phyloP scores from a whole-genome alignment of 495 filamentous ascomycete genomes.

The Rostrohypoxylon terebratum region DNA sequence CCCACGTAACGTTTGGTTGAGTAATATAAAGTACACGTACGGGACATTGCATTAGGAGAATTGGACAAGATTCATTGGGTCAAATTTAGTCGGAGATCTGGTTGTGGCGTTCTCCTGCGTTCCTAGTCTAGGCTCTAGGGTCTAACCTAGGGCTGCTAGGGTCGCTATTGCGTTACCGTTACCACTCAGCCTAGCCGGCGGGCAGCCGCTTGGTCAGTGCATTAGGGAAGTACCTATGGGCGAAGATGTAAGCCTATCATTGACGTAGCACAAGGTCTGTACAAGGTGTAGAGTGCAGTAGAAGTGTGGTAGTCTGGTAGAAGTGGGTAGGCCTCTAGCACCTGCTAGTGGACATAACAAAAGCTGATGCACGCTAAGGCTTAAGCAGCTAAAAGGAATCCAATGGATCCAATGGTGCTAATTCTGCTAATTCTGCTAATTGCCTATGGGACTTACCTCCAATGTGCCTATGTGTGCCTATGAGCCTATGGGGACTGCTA shows the following conservation, averaged over 20 bases:
- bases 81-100: conserved; percentile 29
- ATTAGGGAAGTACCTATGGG: conserved; percentile 2
- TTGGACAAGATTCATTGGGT: conserved; percentile 5
- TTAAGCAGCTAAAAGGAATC: background rate
- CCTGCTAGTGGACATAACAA: conserved; percentile 19
- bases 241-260: background rate
- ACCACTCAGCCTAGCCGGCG: conserved; percentile 13
- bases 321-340: no score
- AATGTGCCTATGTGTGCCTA: background rate
- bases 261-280: background rate
- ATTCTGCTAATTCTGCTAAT: no score
- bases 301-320: no score
- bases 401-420: conserved; percentile 6
- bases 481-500: background rate
- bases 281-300: background rate
- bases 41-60: conserved; percentile 29
- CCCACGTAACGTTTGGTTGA: background rate
- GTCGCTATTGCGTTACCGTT: background rate
- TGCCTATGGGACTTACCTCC: background rate
- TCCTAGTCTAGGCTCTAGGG: conserved; percentile 10
- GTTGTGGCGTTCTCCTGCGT: conserved; percentile 15
- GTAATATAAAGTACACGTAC: conserved; percentile 5
- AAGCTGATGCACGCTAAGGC: conserved; percentile 23
- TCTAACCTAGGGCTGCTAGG: conserved; percentile 3
- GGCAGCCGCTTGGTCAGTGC: conserved; percentile 35